Conservation (phyloP, 805 yeast genomes). For the Novakomyces olei region DNA sequence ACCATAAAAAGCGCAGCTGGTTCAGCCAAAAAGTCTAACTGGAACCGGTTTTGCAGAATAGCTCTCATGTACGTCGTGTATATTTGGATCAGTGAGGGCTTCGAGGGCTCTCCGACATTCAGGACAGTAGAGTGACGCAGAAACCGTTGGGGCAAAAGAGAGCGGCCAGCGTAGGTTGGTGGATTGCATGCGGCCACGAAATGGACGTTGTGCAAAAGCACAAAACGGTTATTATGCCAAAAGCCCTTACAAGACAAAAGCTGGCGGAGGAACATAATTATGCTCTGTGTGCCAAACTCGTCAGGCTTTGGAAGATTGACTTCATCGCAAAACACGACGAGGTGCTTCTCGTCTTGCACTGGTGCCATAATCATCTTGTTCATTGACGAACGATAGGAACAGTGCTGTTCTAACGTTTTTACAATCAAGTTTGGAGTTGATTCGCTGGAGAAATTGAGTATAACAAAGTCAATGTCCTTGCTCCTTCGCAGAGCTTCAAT, state of each 20-base stretch:
- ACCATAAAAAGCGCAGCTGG: slow-evolving; percentile 46
- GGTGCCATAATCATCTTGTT: slow-evolving; percentile 39
- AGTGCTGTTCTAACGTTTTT: slow-evolving; percentile 47
- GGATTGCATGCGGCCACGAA: slow-evolving; percentile 95
- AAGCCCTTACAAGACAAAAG: slow-evolving; percentile 54
- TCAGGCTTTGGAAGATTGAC: slow-evolving; percentile 62
- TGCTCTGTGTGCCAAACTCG: slow-evolving; percentile 48
- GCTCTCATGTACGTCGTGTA: slow-evolving; percentile 38
- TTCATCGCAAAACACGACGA: slow-evolving; percentile 80
- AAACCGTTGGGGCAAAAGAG: slow-evolving; percentile 33
- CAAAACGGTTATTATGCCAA: slow-evolving; percentile 54
- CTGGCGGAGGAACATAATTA: slow-evolving; percentile 51
- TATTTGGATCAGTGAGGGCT: slow-evolving; percentile 38
- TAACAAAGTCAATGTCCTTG: slow-evolving; percentile 34
- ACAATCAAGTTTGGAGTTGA: slow-evolving; percentile 41
- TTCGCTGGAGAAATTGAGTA: slow-evolving; percentile 66
- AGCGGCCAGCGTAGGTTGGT: slow-evolving; percentile 58
- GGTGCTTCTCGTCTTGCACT: slow-evolving; percentile 36
- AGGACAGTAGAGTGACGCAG: slow-evolving; percentile 42
- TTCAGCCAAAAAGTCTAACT: slow-evolving; percentile 29
- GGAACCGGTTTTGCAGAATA: slow-evolving; percentile 37
- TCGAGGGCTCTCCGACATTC: slow-evolving; percentile 61
- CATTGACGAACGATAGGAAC: slow-evolving; percentile 32
- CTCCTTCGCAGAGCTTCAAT: slow-evolving; percentile 41
- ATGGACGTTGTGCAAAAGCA: slow-evolving; percentile 38